These are phyloP conservation scores for Lentithecium fluviatile DNA, from an alignment of 495 filamentous ascomycete genomes.

Conservation along the genomic window DNA sequence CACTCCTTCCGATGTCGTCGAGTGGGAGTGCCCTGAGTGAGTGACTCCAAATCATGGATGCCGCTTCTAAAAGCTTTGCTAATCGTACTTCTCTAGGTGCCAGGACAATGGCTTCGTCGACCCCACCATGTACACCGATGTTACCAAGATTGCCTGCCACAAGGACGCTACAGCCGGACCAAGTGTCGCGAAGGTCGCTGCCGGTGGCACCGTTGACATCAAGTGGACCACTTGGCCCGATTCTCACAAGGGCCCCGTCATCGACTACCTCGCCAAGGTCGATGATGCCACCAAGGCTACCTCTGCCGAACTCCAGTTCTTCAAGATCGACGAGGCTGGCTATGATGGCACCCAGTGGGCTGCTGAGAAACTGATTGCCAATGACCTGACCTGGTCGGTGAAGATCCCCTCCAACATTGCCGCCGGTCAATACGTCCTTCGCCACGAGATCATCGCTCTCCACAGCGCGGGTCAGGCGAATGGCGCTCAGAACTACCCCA, in stretches of 20 bases:
- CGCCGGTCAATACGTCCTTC: constrained; percentile 32
- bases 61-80: too few relatives aligned
- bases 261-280: constrained; percentile 32
- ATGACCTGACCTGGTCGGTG: constrained; percentile 31
- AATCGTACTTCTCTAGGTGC: too few relatives aligned
- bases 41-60: too few relatives aligned
- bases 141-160: too few relatives aligned
- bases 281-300: constrained; percentile 18
- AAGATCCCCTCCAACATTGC: constrained; percentile 27
- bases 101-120: too few relatives aligned
- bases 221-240: constrained; percentile 42
- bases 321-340: constrained; percentile 47
- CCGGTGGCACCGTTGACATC: constrained; percentile 45
- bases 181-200: constrained; percentile 47
- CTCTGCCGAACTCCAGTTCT: constrained; percentile 43
- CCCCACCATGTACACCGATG: too few relatives aligned
- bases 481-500: too few relatives aligned
- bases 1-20: constrained; percentile 48
- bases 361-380: constrained; percentile 31
- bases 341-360: constrained; percentile 21
- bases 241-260: constrained; percentile 33
- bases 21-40: too few relatives aligned
- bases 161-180: constrained; percentile 54
- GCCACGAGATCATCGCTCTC: too few relatives aligned
- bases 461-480: too few relatives aligned